A percentile compares a stretch with the other conserved stretches of the same genome.
phyloP scores from a whole-genome alignment of 768 basidiomycete genomes.

The Obba rivulosa region DNA sequence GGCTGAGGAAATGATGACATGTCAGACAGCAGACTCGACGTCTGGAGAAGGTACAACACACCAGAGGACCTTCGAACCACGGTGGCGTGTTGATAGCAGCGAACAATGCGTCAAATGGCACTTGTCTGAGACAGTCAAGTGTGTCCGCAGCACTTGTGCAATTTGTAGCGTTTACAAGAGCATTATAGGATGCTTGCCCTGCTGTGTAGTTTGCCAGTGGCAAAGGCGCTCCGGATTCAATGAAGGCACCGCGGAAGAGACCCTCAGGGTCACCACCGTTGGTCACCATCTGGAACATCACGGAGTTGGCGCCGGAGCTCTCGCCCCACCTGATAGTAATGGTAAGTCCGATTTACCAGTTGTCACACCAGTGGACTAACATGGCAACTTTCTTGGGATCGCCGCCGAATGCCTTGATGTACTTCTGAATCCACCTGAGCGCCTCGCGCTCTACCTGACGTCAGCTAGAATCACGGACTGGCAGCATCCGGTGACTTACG shows the following conservation, averaged over 20 bases:
- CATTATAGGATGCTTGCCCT: slow-evolving; percentile 35
- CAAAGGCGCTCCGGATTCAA: slow-evolving; percentile 15
- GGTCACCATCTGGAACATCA: slow-evolving; percentile 21
- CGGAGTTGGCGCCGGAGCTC: slow-evolving; percentile 30
- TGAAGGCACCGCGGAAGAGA: slow-evolving; percentile 32
- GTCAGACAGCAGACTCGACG: slow-evolving; percentile 17
- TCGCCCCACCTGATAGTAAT: slow-evolving; percentile 23
- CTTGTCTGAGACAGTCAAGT: slow-evolving; percentile 37
- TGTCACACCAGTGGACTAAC: slow-evolving; percentile 9
- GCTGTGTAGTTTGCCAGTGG: slow-evolving; percentile 4
- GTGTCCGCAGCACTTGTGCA: slow-evolving; percentile 33
- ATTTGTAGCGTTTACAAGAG: slow-evolving; percentile 31
- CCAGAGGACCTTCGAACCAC: slow-evolving; percentile 25
- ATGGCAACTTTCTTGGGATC: slow-evolving; percentile 40
- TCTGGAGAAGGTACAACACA: slow-evolving; percentile 32
- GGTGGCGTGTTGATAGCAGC: slow-evolving; percentile 30
- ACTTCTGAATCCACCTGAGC: slow-evolving; percentile 35
- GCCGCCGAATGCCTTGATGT: slow-evolving; percentile 38
- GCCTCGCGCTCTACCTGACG: slow-evolving; percentile 22
- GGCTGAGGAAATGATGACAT: slow-evolving; percentile 39
- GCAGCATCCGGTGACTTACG: slow-evolving; percentile 20
- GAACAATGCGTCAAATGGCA: slow-evolving; percentile 27
- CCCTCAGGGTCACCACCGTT: slow-evolving; percentile 18
- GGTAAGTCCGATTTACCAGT: neutral
- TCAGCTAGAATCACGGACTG: neutral